Evolutionary conservation across 441 rosid species (phyloP).

Genomic region (Sinapis alba): DNA sequence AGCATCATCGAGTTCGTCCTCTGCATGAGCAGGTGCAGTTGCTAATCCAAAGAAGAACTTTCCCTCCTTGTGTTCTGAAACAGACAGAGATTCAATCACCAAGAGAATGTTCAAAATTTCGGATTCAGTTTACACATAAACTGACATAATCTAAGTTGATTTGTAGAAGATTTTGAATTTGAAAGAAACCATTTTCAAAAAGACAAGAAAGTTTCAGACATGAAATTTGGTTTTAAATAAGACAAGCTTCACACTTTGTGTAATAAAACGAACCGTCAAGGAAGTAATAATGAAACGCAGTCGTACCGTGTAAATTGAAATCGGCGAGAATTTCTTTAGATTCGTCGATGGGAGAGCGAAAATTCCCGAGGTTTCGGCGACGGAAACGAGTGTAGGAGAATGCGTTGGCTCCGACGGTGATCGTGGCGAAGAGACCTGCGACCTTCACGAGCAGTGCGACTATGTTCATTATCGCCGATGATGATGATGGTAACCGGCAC

Average conservation of each 20-base stretch:
- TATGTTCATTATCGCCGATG: slow-evolving; percentile 47
- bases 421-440: slow-evolving; percentile 65
- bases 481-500: not conserved
- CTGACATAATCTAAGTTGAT: not conserved
- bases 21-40: slow-evolving; percentile 95
- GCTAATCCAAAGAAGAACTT: slow-evolving; percentile 94
- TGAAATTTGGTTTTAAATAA: not conserved
- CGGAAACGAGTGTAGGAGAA: slow-evolving; percentile 75
- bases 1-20: slow-evolving; percentile 87
- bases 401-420: slow-evolving; percentile 76
- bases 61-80: slow-evolving; percentile 36
- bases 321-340: slow-evolving; percentile 71
- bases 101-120: no score
- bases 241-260: not conserved
- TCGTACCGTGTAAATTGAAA: slow-evolving; percentile 56
- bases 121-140: not conserved
- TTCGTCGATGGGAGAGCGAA: slow-evolving; percentile 81
- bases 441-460: slow-evolving; percentile 57
- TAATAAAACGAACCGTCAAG: not conserved
- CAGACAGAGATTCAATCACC: not conserved
- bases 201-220: not conserved
- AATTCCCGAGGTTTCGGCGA: slow-evolving; percentile 50
- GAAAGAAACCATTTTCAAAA: not conserved
- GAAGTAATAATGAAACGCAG: not conserved
- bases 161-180: not conserved